Evolutionary conservation across 805 yeast species (phyloP).

Genomic region (Nakazawaea populi): DNA sequence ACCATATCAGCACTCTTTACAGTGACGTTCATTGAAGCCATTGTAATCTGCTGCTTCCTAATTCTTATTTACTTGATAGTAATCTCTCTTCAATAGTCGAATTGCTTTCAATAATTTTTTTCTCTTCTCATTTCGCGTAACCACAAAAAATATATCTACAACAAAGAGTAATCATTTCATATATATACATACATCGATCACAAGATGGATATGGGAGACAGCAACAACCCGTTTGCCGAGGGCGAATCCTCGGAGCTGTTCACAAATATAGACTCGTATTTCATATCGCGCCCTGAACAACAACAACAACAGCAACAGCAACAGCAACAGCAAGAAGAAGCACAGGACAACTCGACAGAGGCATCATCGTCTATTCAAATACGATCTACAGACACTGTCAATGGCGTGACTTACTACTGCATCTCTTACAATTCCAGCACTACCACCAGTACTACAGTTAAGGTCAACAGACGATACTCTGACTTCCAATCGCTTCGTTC

Average conservation of each 20-base stretch:
- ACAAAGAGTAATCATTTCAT: not conserved
- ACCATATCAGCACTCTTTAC: not conserved
- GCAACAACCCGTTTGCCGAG: constrained; percentile 29
- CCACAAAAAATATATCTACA: no score
- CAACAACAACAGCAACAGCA: no score
- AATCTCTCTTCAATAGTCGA: no score
- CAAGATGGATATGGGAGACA: constrained; percentile 24
- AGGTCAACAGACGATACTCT: constrained; percentile 71
- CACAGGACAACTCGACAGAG: not conserved
- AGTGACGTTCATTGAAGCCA: not conserved
- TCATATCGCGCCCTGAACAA: not conserved
- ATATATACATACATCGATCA: no score
- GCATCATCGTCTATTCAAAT: constrained; percentile 1
- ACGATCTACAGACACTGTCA: constrained; percentile 1
- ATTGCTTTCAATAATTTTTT: not conserved
- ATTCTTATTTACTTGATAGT: no score
- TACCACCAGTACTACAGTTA: not conserved
- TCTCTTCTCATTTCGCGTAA: no score
- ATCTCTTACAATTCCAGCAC: not conserved
- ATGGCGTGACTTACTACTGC: constrained; percentile 4
- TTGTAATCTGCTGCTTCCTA: no score
- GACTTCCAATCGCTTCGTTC: constrained; percentile 84
- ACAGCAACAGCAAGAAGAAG: not conserved
- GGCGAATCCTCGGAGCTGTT: not conserved
- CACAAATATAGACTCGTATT: constrained; percentile 9